A percentile compares a stretch with the other conserved stretches of the same genome.
Evolutionary conservation across 108 stramenopile genomes (phyloP).

Genomic region (Heterococcus sp.): DNA sequence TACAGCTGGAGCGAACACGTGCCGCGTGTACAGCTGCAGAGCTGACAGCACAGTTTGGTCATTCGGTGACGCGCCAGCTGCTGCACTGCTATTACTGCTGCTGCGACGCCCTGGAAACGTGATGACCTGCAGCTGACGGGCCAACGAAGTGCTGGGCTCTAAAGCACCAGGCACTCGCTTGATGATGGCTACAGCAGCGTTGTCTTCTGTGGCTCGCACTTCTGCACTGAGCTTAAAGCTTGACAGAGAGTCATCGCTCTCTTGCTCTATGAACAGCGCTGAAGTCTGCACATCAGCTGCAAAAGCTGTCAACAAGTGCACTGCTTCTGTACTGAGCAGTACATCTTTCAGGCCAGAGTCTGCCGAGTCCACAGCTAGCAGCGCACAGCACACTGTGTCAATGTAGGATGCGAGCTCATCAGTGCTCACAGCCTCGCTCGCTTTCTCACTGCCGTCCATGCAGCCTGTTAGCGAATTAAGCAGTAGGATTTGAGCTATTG

Average conservation of each 20-base stretch:
- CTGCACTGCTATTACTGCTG: not conserved
- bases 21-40: conserved; percentile 2
- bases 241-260: not conserved
- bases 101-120: conserved; percentile 18
- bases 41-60: not conserved
- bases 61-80: not conserved
- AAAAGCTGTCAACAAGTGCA: not conserved
- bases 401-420: too few species aligned
- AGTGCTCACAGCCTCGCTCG: too few species aligned
- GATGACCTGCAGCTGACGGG: conserved; percentile 2
- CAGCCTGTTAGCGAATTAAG: too few species aligned
- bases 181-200: not conserved
- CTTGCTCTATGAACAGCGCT: not conserved
- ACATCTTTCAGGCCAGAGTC: not conserved
- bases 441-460: too few species aligned
- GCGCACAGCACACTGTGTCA: not conserved
- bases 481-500: too few species aligned
- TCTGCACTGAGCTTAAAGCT: not conserved
- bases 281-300: not conserved
- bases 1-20: not conserved
- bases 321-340: not conserved
- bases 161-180: not conserved
- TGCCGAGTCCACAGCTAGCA: not conserved
- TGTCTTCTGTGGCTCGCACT: not conserved
- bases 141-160: not conserved